Conservation (phyloP, 176 grass and related monocot species). For the Avena eriantha region DNA sequence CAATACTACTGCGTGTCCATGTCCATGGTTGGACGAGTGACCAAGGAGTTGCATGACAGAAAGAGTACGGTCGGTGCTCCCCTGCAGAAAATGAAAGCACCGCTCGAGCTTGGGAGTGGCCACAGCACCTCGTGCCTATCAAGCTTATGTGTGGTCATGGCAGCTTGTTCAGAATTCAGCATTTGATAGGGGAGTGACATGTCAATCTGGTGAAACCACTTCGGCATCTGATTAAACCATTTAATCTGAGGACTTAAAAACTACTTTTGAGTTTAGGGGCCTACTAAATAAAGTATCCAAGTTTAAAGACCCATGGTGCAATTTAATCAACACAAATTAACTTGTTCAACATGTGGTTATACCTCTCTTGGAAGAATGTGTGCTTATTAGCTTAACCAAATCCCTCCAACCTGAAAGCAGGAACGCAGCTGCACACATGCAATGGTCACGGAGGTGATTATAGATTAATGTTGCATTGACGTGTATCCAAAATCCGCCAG, state of each 20-base stretch:
- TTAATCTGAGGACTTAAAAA: neutral
- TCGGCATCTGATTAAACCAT: neutral
- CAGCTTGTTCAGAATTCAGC: constrained; percentile 8
- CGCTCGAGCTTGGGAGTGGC: neutral
- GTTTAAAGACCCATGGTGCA: neutral
- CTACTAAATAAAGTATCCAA: neutral
- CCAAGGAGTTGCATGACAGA: neutral
- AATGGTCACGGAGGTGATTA: neutral
- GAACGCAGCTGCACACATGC: neutral
- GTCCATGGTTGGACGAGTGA: neutral
- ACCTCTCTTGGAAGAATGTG: neutral
- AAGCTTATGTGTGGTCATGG: constrained; percentile 2
- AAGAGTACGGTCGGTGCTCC: neutral
- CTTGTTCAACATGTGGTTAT: constrained; percentile 7
- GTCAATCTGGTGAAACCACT: constrained; percentile 12
- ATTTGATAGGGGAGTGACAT: neutral
- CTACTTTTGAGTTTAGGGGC: constrained; percentile 4
- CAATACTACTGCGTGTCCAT: neutral
- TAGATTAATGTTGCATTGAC: neutral
- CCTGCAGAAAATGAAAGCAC: neutral
- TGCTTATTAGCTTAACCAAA: constrained; percentile 4
- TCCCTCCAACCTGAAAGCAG: neutral
- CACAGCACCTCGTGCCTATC: neutral
- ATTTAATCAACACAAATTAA: neutral
- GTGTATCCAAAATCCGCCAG: neutral